Evolutionary conservation across 805 yeast species (phyloP), one percentile per base, ranked within the genome.

Genomic region (Candida alai): DNA sequence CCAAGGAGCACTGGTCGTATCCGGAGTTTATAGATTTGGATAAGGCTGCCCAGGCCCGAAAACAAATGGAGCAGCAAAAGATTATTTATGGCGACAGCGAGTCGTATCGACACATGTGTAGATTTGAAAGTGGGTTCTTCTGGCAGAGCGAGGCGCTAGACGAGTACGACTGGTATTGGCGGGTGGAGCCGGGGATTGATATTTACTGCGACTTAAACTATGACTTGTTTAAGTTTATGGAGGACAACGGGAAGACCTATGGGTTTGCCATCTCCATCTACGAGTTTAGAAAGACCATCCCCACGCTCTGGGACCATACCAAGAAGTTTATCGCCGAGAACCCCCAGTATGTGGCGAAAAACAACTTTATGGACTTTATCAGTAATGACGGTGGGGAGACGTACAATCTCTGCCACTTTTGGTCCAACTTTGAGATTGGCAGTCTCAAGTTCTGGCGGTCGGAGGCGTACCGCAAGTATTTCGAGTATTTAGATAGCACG

Each of bases 81-180:
- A 74, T 83, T 44, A 80, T 84, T 36, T 87, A 85, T 56, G 95
- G 94, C 35, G 82, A 70, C 37, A 69, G 81, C 10, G 79, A 74
- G 42, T 70, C 88, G 12, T 87, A 86, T 62, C 77, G 96, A 65
- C 94, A 87, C 59, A 87, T 87, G 96, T 87, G 96, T 58, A 74
- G 96, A 53, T 88, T 72, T 53, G 94, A 86, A 60, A 81, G 93
- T 11, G 96, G 96, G 1, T 84, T 87, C 62, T 88, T 88, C 62
- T 87, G 74, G 70, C 75, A 80, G 60, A 93, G 85, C 54, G 80
- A 80, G 27, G 53, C 83, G 39, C 56, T 88, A 70, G 68, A 67
- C 36, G 80, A 84, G n/a, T 87, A 78, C 58, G 87, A 84, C 41
- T 88, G 81, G 72, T 88, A 88, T 69, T 88, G 96, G 96, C 78